Evolutionary conservation across 2,329 filamentous ascomycete species (phyloP), one percentile per base, ranked within the genome.

Genomic region (Penicillium paneum): DNA sequence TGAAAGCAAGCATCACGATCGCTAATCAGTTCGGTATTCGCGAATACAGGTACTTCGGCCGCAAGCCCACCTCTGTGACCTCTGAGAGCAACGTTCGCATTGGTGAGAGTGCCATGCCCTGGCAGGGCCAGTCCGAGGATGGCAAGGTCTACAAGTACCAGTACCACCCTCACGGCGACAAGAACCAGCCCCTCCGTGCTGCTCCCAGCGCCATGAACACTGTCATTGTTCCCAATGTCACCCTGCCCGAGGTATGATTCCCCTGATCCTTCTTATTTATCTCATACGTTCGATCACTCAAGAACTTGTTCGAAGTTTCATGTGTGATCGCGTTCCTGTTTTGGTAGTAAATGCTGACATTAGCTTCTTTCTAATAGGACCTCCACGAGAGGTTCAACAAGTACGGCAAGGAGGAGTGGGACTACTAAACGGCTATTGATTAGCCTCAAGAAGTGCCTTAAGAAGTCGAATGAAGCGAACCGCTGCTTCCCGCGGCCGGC

Each of bases 381-480:
- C 85, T 97, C 62, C 94, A 99, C 80, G 94, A 99, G 67, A 89
- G 88, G 80, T 97, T 88, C 86, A 99, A 99, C 89, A 99, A 99
- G 83, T 97, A 90, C 86, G 94, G 94, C 77, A 97, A 97, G 86
- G 94, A 97, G 66, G 92, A 91, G 66, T 97, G 69, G 62, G 71
- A 74, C 63, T 74, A 72, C 63, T 74, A 68, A 57, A 64, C 56
- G 50, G 54, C 53, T 49, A 50, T 21, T 39, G 39, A 46, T 40
- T 53, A 56, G 56, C 54, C 40, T 39, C 29, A 28, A 34, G 19
- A 50, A 50, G 32, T 50, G 12, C 39, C 45, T 57, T 52, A 34
- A 59, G 54, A 55, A 60, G 53, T 56, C 36, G 48, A 56, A 48
- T 58, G 56, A 51, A 55, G 60, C 49, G 47, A 55, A 51, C 32